Conservation (phyloP, 2,329 filamentous ascomycete genomes). For the Rutstroemia sp. region DNA sequence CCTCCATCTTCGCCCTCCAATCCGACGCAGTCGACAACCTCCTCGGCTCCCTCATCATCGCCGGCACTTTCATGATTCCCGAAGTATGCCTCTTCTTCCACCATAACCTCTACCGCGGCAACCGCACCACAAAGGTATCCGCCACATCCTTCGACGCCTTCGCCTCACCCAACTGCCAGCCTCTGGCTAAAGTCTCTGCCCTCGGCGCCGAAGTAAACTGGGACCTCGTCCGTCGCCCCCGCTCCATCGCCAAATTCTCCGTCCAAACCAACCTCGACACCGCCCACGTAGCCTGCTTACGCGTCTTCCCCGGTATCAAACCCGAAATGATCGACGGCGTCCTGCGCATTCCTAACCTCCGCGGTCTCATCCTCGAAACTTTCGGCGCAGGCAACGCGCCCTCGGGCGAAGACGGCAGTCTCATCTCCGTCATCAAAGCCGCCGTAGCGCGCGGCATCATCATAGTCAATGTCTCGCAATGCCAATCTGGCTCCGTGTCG, state of each 20-base stretch:
- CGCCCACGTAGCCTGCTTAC: conserved; percentile 61
- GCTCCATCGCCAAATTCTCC: conserved; percentile 49
- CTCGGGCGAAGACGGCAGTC: conserved; percentile 47
- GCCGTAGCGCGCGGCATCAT: conserved; percentile 61
- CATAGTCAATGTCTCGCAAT: conserved; percentile 68
- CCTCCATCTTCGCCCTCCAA: conserved; percentile 64
- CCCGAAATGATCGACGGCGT: conserved; percentile 65
- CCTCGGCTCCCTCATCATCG: conserved; percentile 61
- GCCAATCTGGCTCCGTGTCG: conserved; percentile 44
- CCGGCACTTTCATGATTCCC: conserved; percentile 67
- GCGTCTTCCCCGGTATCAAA: conserved; percentile 66
- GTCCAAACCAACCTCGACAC: conserved; percentile 55
- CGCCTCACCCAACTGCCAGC: conserved; percentile 57
- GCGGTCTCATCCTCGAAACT: conserved; percentile 61
- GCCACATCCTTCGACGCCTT: conserved; percentile 64
- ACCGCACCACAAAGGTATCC: conserved; percentile 61
- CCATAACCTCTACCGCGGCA: conserved; percentile 62
- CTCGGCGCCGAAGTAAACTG: conserved; percentile 57
- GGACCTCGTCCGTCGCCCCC: conserved; percentile 53
- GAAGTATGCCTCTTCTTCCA: conserved; percentile 72
- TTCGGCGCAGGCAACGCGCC: conserved; percentile 69
- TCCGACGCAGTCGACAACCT: conserved; percentile 67
- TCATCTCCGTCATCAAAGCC: conserved; percentile 55
- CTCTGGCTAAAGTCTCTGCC: conserved; percentile 53
- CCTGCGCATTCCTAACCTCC: conserved; percentile 52